Conservation (phyloP, 2,329 filamentous ascomycete species). For the Stylonectria norvegica region DNA sequence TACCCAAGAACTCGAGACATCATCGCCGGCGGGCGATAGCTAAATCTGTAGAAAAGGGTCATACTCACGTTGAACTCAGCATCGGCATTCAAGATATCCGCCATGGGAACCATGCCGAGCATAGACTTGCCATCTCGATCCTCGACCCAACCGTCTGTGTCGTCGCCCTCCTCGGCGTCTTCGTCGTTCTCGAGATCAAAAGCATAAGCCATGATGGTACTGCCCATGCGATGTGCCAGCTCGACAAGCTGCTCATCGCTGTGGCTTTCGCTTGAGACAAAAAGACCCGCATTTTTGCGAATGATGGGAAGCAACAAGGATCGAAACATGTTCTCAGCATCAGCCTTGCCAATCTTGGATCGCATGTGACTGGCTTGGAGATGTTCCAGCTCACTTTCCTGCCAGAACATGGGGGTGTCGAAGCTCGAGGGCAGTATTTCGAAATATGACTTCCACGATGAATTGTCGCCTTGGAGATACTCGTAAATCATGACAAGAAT, state of each 20-base stretch:
- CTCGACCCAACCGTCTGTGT: slow-evolving; percentile 63
- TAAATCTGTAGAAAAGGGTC: background rate
- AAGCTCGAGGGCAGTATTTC: slow-evolving; percentile 68
- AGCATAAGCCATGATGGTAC: slow-evolving; percentile 87
- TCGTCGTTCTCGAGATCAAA: slow-evolving; percentile 70
- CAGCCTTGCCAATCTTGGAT: slow-evolving; percentile 69
- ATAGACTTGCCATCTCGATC: slow-evolving; percentile 55
- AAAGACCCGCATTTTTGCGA: slow-evolving; percentile 42
- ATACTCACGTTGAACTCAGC: slow-evolving; percentile 73
- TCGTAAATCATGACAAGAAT: slow-evolving; percentile 84
- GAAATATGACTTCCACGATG: slow-evolving; percentile 76
- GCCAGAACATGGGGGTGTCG: slow-evolving; percentile 91
- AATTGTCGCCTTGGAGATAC: slow-evolving; percentile 53
- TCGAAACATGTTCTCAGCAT: slow-evolving; percentile 68
- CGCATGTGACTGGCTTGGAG: slow-evolving; percentile 76
- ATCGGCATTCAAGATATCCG: slow-evolving; percentile 86
- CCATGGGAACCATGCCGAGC: slow-evolving; percentile 88
- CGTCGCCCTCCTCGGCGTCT: slow-evolving; percentile 55
- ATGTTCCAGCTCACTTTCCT: slow-evolving; percentile 61
- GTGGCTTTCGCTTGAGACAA: slow-evolving; percentile 34
- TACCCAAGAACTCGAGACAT: too few species aligned
- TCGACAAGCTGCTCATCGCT: slow-evolving; percentile 45
- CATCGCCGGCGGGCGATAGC: too few species aligned
- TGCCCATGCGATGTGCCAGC: slow-evolving; percentile 76
- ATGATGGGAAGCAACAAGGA: slow-evolving; percentile 50